Conservation (phyloP, 1,139 yeast genomes). For the Magnusiomyces ingens region DNA sequence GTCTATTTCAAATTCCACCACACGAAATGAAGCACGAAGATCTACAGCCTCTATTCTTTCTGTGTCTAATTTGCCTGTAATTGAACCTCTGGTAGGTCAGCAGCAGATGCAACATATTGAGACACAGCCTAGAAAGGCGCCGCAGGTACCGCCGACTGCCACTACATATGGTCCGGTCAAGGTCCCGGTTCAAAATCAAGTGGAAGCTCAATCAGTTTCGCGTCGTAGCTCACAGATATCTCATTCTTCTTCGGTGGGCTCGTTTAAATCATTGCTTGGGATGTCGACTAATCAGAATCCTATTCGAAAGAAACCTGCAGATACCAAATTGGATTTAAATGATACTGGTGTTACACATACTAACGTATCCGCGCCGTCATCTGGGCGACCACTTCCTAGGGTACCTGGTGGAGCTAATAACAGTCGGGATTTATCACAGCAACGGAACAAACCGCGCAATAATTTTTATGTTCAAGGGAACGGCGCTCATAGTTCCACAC, state of each 20-base stretch:
- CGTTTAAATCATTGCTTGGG: not conserved
- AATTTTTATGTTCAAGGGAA: not conserved
- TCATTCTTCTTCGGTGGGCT: not conserved
- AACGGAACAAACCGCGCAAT: not conserved
- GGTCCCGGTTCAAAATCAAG: not conserved
- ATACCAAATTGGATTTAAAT: too few relatives aligned
- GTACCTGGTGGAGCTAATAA: not conserved
- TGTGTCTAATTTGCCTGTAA: constrained; percentile 1
- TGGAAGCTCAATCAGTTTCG: not conserved
- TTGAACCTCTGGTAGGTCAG: constrained; percentile 1
- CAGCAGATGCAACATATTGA: not conserved
- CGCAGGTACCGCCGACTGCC: not conserved
- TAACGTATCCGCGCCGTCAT: not conserved
- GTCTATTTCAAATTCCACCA: not conserved
- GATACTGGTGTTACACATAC: not conserved
- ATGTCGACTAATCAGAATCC: too few relatives aligned
- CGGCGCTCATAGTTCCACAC: not conserved
- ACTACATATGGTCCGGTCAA: not conserved
- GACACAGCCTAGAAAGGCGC: not conserved
- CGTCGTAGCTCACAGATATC: not conserved
- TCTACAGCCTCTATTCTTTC: not conserved
- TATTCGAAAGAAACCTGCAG: too few relatives aligned
- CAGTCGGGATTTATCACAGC: not conserved
- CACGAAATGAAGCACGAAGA: not conserved
- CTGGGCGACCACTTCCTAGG: not conserved